Percentiles rank a stretch among this genome's conserved stretches.
Evolutionary conservation across 192 early-diverging fungal genomes (phyloP).

Genomic region (Spizellomyces punctatus): DNA sequence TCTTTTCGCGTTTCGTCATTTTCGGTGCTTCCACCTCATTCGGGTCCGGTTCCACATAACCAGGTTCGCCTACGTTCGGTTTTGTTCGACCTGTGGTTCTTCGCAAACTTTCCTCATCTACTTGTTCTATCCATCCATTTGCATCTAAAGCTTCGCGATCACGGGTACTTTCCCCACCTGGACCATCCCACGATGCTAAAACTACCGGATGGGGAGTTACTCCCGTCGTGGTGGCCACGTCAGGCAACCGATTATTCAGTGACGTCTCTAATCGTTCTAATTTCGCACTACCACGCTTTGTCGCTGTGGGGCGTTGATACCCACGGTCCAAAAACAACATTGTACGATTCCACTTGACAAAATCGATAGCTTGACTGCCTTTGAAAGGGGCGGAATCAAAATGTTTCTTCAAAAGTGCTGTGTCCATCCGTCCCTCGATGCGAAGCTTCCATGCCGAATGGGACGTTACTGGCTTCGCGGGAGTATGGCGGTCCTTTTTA

Average conservation of each 20-base stretch:
- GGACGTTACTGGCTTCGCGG: neutral
- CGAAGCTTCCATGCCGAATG: neutral
- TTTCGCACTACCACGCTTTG: neutral
- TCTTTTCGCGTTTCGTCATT: neutral
- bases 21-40: neutral
- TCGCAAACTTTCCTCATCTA: neutral
- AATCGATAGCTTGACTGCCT: constrained; percentile 2
- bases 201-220: neutral
- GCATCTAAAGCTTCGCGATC: neutral
- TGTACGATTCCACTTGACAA: constrained; percentile 1
- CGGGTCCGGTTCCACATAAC: neutral
- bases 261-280: neutral
- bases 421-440: neutral
- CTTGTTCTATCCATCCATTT: constrained; percentile 2
- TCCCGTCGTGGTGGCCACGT: neutral
- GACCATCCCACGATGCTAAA: neutral
- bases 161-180: neutral
- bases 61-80: neutral
- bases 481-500: neutral
- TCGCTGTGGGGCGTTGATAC: neutral
- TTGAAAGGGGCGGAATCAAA: neutral
- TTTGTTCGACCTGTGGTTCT: neutral
- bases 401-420: neutral
- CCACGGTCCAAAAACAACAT: constrained; percentile 5
- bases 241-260: constrained; percentile 1